phyloP scores from a whole-genome alignment of 2,329 filamentous ascomycete species.

The Calycina marina region DNA sequence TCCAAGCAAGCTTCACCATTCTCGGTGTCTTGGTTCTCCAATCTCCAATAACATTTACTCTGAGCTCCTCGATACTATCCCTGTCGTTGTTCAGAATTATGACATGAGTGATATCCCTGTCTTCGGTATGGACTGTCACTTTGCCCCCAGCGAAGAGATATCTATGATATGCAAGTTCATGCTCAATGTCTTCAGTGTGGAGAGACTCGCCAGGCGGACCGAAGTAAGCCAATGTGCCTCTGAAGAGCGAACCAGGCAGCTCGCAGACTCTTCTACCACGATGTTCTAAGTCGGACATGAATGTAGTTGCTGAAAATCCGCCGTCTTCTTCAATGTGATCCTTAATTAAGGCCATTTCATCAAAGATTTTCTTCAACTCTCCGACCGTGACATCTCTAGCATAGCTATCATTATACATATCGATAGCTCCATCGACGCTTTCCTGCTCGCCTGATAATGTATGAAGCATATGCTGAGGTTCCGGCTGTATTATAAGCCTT shows the following conservation, averaged over 20 bases:
- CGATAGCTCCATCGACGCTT: constrained; percentile 47
- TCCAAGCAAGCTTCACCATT: constrained; percentile 56
- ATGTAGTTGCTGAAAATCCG: constrained; percentile 30
- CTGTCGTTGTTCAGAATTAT: constrained; percentile 36
- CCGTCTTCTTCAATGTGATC: no score
- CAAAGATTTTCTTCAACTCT: constrained; percentile 42
- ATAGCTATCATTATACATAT: constrained; percentile 74
- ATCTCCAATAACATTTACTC: constrained; percentile 31
- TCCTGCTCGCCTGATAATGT: constrained; percentile 40
- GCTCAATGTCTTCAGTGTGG: constrained; percentile 9
- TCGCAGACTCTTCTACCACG: constrained; percentile 36
- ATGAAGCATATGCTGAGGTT: constrained; percentile 56
- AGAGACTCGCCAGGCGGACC: constrained; percentile 23
- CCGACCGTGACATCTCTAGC: constrained; percentile 49
- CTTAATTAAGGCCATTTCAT: constrained; percentile 31
- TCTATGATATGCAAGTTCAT: constrained; percentile 37
- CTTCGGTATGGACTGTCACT: constrained; percentile 34
- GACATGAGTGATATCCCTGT: constrained; percentile 54
- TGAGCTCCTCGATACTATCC: constrained; percentile 29
- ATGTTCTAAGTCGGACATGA: constrained; percentile 40
- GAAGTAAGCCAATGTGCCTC: constrained; percentile 27
- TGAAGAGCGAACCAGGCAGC: constrained; percentile 38
- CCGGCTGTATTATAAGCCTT: constrained; percentile 45
- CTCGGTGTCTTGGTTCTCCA: constrained; percentile 41
- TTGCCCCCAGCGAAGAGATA: constrained; percentile 56